Conservation (phyloP, 768 basidiomycete species). For the Suillus brevipes region DNA sequence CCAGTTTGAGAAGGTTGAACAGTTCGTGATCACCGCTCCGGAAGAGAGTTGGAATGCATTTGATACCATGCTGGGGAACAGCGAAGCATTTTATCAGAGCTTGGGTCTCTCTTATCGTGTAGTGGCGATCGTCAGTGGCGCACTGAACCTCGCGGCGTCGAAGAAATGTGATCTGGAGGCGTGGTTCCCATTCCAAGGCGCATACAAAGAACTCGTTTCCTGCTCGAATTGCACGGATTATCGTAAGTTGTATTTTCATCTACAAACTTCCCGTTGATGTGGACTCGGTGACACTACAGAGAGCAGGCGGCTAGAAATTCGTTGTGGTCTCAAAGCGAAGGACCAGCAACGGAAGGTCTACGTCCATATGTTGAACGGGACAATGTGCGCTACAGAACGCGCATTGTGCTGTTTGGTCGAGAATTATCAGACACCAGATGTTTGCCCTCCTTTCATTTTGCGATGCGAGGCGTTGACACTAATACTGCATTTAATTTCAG, state of each 20-base stretch:
- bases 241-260: conserved; percentile 57
- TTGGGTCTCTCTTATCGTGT: conserved; percentile 90
- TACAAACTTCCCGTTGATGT: background rate
- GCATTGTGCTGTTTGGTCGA: conserved; percentile 97
- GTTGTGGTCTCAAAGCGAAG: conserved; percentile 88
- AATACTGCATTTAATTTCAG: conserved; percentile 40
- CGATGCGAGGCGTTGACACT: conserved; percentile 6
- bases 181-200: conserved; percentile 98
- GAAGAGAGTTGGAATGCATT: conserved; percentile 95
- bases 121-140: conserved; percentile 94
- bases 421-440: conserved; percentile 95
- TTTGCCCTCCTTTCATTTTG: conserved; percentile 38
- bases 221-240: conserved; percentile 99
- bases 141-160: conserved; percentile 93
- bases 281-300: conserved; percentile 47
- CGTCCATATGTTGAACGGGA: conserved; percentile 99
- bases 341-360: conserved; percentile 91
- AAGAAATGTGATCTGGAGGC: conserved; percentile 98
- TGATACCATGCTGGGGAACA: conserved; percentile 84
- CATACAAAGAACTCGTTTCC: conserved; percentile 96
- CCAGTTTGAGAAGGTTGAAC: conserved; percentile 98
- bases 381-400: conserved; percentile 94
- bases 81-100: conserved; percentile 96
- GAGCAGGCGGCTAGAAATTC: conserved; percentile 87
- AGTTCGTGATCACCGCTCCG: conserved; percentile 94